Base-by-base conservation (phyloP, 108 stramenopile species). In the Cylindrotheca fusiformis region DNA sequence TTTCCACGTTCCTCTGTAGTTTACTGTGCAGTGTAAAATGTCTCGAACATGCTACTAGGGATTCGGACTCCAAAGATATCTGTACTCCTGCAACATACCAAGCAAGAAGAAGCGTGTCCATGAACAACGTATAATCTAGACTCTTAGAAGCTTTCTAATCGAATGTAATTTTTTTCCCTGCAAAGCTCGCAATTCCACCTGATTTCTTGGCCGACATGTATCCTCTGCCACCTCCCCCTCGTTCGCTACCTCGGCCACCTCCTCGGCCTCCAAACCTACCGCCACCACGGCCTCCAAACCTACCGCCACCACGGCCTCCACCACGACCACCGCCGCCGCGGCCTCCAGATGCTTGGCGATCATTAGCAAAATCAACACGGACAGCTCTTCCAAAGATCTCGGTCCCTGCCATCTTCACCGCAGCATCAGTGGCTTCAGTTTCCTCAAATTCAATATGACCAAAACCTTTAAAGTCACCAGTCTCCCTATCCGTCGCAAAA, bases 401-500 rank as follows among this genome's bases (percentile, higher is more conserved):
- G 4, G 85, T 86, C 20, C 96, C 97, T 0, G 95, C 94, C 67
- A 98, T 48, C 26, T 72, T 78, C 32, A 97, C 86, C 6, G 97
- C 99, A 23, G 65, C 79, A 60, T 93, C 94, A 14, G 95, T 94
- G 29, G 79, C 71, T 44, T 95, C 88, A 6, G 85, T 94, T 14
- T 90, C 84, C 31, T 45, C 83, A 65, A 98, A 99, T 56, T 97
- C 94, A 51, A 98, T 87, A 77, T 96, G 95, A 10, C 95, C 97
- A 65, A 91, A 96, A 55, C 99, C 99, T 72, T 95, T 93, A 88
- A 98, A 98, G 24, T 96, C 90, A 6, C 97, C 97, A 60, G 93
- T 95, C 65, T 99, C 99, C 28, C 94, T 68, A 70, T 98, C 96
- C 58, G 87, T 92, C 4, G 96, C 95, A 65, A 97, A 98, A 48